A percentile compares a stretch with the other conserved stretches of the same genome.
Evolutionary conservation across 345 rosid species (phyloP).

Genomic region (Kernera saxatilis): DNA sequence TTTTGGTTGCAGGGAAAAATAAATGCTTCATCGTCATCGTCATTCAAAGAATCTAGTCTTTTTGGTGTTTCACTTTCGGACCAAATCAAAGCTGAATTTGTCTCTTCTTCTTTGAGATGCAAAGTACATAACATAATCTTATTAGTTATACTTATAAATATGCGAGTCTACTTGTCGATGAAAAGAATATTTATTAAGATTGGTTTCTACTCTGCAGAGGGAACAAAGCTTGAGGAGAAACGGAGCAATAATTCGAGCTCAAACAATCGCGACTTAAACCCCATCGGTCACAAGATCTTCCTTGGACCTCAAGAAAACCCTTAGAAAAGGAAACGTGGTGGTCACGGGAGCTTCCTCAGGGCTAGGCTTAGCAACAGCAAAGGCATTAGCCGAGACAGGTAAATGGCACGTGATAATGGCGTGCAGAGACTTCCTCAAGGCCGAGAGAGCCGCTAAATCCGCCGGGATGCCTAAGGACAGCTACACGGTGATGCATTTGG

Average conservation of each 20-base stretch:
- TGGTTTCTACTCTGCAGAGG: conserved; percentile 35
- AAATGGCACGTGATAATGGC: conserved; percentile 92
- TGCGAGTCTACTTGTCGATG: background rate
- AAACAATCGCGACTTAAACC: conserved; percentile 48
- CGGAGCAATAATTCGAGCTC: conserved; percentile 50
- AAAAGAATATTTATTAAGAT: background rate
- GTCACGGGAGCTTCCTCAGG: conserved; percentile 90
- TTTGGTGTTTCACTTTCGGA: conserved; percentile 73
- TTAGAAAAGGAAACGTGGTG: conserved; percentile 63
- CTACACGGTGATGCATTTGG: conserved; percentile 88
- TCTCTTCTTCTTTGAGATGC: conserved; percentile 50
- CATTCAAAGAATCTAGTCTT: conserved; percentile 57
- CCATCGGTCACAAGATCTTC: conserved; percentile 44
- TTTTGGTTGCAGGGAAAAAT: conserved; percentile 48
- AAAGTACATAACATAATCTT: conserved; percentile 38
- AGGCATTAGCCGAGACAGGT: conserved; percentile 80
- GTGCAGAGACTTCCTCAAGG: conserved; percentile 52
- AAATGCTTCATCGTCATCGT: conserved; percentile 33
- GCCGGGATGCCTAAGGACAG: conserved; percentile 64
- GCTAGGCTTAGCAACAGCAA: conserved; percentile 76
- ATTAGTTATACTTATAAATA: background rate
- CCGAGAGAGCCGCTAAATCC: conserved; percentile 28
- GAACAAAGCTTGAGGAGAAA: conserved; percentile 35
- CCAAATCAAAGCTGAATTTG: conserved; percentile 46
- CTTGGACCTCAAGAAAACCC: conserved; percentile 63